Base-by-base conservation (phyloP, 78 protist genomes). In the Cavenderia fasciculata region DNA sequence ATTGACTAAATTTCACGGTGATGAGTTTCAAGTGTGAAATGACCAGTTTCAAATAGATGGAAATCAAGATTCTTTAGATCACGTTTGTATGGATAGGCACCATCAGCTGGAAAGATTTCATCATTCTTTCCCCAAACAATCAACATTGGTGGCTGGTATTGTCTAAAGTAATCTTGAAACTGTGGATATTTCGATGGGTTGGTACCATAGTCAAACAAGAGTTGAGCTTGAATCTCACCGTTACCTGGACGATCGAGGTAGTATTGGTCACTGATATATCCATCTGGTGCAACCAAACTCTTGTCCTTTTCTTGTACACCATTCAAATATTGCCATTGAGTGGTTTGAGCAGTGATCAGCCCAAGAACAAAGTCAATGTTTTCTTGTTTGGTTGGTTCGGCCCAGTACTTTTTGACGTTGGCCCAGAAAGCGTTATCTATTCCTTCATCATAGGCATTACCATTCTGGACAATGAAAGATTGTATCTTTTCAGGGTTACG, bases 401-500 rank as follows among this genome's bases (percentile, higher is more conserved):
- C 31, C 66, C 66, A 59, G 31, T 31, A 59, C 4, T 25, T 59
- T 31, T 59, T 18, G 38, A 59, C 31, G 19, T 16, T 2, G 4
- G n/a, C 66, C 66, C 66, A 59, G n/a, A n/a, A 59, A 14, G 31
- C 38, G 6, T 16, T 6, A 59, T 18, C 66, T 7, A 59, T 59
- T 12, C 66, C 66, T 59, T 59, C 66, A 18, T 16, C 16, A 11
- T 59, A 59, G 31, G 66, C 66, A 31, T 59, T 59, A 29, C 66
- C 66, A 31, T 59, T 59, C 10, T 59, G 66, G 4, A 18, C 6
- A 4, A 59, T 36, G 31, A 59, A 29, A 59, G 41, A 29, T 29
- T 5, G 6, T 7, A 59, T 59, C 4, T 36, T 6, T 4, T 59
- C 66, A 16, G 66, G 66, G 5, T 59, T 10, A 12, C 41, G 41